Evolutionary conservation across 2,329 filamentous ascomycete genomes (phyloP).

Genomic region (Phoma sp.): DNA sequence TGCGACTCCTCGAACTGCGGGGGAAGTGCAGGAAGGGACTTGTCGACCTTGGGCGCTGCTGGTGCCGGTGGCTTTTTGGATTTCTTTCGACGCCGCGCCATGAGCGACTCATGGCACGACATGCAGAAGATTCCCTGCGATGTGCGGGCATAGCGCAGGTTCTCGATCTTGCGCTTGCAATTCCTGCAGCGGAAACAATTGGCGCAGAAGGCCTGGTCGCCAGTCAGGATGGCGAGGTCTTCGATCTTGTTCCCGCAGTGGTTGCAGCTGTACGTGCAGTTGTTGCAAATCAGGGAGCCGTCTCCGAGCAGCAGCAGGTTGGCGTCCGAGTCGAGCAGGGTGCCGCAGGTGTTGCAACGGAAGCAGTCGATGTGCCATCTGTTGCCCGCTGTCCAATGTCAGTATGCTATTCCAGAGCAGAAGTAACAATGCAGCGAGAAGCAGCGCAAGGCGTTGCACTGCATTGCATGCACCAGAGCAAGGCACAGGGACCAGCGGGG

Average conservation of each 20-base stretch:
- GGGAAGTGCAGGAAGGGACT: constrained; percentile 89
- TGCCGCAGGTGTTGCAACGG: constrained; percentile 93
- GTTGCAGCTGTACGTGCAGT: constrained; percentile 98
- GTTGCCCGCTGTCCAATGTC: constrained; percentile 73
- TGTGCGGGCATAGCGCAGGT: constrained; percentile 93
- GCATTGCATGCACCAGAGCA: not conserved
- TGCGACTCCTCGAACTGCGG: constrained; percentile 67
- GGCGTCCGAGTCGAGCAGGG: constrained; percentile 95
- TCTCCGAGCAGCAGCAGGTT: constrained; percentile 96
- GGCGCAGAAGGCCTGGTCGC: constrained; percentile 96
- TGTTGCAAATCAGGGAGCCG: constrained; percentile 97
- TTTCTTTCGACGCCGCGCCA: constrained; percentile 89
- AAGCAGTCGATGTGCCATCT: constrained; percentile 99
- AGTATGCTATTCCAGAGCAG: constrained; percentile 20
- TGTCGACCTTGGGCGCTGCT: constrained; percentile 73
- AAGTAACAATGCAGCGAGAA: not conserved
- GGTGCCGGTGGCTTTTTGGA: constrained; percentile 61
- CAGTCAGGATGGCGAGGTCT: constrained; percentile 94
- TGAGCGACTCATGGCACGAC: constrained; percentile 96
- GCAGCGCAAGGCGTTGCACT: not conserved
- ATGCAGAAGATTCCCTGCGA: constrained; percentile 99
- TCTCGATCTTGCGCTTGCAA: constrained; percentile 98
- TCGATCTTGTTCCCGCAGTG: constrained; percentile 98
- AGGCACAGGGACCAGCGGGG: constrained; percentile 5
- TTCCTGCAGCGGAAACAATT: constrained; percentile 97